phyloP scores from a whole-genome alignment of 371 early-diverging fungal genomes.

The Zancudomyces culisetae region DNA sequence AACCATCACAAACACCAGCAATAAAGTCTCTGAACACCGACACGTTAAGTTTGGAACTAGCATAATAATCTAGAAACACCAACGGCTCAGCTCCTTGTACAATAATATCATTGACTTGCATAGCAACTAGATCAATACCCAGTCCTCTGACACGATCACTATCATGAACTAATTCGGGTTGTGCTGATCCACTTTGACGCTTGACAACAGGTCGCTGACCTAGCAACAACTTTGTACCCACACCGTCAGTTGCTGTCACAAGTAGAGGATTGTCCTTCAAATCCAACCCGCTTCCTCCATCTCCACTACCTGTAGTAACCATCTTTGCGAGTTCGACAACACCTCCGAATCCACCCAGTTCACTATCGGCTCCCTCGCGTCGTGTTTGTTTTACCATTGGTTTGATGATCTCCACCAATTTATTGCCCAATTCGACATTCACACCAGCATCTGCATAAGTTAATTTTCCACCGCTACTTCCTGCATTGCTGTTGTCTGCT shows the following conservation, averaged over 20 bases:
- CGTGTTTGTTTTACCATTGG: constrained; percentile 76
- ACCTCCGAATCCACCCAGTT: constrained; percentile 96
- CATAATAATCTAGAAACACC: constrained; percentile 94
- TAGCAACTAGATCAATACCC: constrained; percentile 90
- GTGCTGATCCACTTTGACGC: too few relatives aligned
- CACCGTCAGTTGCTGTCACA: constrained; percentile 93
- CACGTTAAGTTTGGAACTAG: constrained; percentile 81
- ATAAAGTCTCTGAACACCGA: constrained; percentile 80
- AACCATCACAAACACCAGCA: constrained; percentile 85
- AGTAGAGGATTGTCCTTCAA: constrained; percentile 75
- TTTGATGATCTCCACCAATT: constrained; percentile 86
- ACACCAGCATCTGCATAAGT: constrained; percentile 94
- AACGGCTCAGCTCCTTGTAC: constrained; percentile 98
- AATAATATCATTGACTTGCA: constrained; percentile 95
- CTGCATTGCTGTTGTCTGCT: constrained; percentile 7
- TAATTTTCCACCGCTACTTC: constrained; percentile 25
- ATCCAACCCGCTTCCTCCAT: too few relatives aligned
- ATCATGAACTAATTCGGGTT: too few relatives aligned
- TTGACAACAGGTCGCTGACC: too few relatives aligned
- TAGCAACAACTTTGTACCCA: constrained; percentile 94
- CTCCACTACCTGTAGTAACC: constrained; percentile 59
- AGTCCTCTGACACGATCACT: constrained; percentile 74
- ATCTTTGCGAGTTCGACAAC: constrained; percentile 85
- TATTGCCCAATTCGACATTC: constrained; percentile 86
- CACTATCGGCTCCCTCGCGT: constrained; percentile 82